Conservation (phyloP, 768 basidiomycete genomes). For the Boletus vermiculosoides region DNA sequence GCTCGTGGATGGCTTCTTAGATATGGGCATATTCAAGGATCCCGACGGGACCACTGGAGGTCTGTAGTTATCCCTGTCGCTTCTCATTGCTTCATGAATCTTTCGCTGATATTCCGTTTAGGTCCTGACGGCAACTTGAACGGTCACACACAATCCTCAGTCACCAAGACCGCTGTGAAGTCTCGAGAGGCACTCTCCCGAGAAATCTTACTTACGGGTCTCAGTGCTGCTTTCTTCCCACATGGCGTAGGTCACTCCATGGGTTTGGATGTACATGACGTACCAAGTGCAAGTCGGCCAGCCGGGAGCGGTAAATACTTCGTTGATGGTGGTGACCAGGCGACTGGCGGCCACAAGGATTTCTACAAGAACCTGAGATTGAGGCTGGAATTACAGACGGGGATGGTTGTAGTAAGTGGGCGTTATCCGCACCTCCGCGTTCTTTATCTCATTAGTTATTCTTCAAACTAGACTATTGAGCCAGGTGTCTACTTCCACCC, state of each 20-base stretch:
- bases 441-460: background rate
- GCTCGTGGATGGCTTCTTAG: conserved; percentile 79
- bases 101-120: background rate
- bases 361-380: conserved; percentile 83
- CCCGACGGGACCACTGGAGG: conserved; percentile 37
- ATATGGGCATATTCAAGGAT: conserved; percentile 83
- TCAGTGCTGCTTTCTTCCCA: conserved; percentile 88
- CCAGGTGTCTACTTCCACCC: conserved; percentile 88
- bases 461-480: conserved; percentile 69
- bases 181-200: conserved; percentile 26
- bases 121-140: conserved; percentile 4
- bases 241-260: conserved; percentile 91
- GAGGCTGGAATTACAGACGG: conserved; percentile 63
- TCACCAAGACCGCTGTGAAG: conserved; percentile 4
- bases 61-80: background rate
- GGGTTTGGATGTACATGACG: conserved; percentile 94
- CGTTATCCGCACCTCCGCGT: background rate
- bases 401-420: conserved; percentile 84
- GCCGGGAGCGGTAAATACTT: conserved; percentile 45
- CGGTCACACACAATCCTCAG: background rate
- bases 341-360: conserved; percentile 56
- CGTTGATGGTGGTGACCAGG: conserved; percentile 77
- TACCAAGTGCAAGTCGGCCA: conserved; percentile 81
- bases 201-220: conserved; percentile 71
- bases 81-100: background rate